A percentile compares a stretch with the other conserved stretches of the same genome.
These are phyloP conservation scores for Microcos paniculata DNA, from an alignment of 345 rosid genomes.

Conservation along the genomic window DNA sequence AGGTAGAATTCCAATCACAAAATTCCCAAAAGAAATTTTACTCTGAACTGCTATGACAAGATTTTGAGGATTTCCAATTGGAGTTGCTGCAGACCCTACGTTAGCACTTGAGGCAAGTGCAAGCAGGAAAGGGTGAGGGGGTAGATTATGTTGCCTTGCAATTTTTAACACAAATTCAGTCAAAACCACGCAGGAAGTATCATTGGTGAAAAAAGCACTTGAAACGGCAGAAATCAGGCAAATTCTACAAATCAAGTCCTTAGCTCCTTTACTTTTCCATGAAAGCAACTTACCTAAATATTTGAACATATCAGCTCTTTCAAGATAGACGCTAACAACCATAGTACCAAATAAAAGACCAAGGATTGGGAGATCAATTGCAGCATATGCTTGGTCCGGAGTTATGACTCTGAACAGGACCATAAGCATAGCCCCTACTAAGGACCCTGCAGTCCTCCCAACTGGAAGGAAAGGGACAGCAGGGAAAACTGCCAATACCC, in stretches of 20 bases:
- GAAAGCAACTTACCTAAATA: conserved; percentile 69
- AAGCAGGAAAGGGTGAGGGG: conserved; percentile 74
- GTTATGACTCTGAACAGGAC: conserved; percentile 65
- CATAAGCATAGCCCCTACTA: conserved; percentile 84
- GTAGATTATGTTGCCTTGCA: conserved; percentile 76
- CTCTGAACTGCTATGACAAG: conserved; percentile 77
- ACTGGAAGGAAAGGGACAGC: conserved; percentile 73
- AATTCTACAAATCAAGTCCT: conserved; percentile 66
- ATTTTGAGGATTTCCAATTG: conserved; percentile 90
- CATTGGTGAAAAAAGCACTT: conserved; percentile 86
- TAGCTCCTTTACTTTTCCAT: conserved; percentile 72
- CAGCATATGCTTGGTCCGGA: conserved; percentile 74
- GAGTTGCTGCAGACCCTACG: conserved; percentile 83
- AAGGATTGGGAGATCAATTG: conserved; percentile 80
- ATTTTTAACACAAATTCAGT: conserved; percentile 82
- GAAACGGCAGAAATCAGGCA: conserved; percentile 73
- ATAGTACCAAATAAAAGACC: conserved; percentile 90
- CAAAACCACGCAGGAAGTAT: conserved; percentile 73
- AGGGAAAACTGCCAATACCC: conserved; percentile 85
- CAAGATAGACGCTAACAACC: conserved; percentile 83
- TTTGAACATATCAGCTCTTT: conserved; percentile 76
- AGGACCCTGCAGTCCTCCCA: conserved; percentile 91
- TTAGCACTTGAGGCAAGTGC: conserved; percentile 88
- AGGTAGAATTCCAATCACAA: conserved; percentile 61
- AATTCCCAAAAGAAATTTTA: conserved; percentile 56